These are phyloP conservation scores for Tolypocladium ophioglossoides DNA, from an alignment of 2,329 filamentous ascomycete genomes.

Conservation along the genomic window DNA sequence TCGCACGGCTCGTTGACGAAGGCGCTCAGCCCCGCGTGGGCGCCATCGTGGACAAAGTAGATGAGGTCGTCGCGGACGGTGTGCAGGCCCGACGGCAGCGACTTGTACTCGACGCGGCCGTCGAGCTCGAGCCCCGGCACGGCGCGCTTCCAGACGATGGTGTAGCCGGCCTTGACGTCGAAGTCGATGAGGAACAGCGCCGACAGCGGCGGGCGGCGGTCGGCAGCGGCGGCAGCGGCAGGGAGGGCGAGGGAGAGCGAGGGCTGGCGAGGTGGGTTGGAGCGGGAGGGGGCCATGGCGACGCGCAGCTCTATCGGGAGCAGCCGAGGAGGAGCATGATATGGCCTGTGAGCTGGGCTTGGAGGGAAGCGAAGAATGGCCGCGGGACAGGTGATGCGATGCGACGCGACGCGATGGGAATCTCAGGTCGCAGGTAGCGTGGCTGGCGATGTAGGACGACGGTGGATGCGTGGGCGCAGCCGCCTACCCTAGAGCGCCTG, in stretches of 20 bases:
- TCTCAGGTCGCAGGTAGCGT: no score
- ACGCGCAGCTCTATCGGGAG: conserved; percentile 5
- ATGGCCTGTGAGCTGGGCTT: conserved; percentile 3
- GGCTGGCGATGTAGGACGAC: no score
- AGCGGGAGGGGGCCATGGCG: conserved; percentile 29
- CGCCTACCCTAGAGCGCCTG: no score
- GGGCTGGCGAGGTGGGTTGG: conserved; percentile 26
- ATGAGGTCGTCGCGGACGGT: conserved; percentile 79
- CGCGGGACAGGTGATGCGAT: neutral
- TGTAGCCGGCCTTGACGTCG: conserved; percentile 86
- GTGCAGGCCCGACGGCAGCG: conserved; percentile 85
- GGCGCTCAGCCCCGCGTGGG: conserved; percentile 79
- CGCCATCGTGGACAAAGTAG: conserved; percentile 79
- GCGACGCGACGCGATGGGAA: neutral
- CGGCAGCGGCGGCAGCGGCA: conserved; percentile 18
- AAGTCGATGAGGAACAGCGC: conserved; percentile 86
- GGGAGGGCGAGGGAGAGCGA: conserved; percentile 21
- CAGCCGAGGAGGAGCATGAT: conserved; percentile 17
- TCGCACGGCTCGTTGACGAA: conserved; percentile 78
- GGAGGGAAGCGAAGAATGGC: neutral
- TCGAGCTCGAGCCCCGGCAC: conserved; percentile 63
- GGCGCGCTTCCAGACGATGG: conserved; percentile 78
- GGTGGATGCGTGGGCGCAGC: no score
- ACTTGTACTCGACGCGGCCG: conserved; percentile 91
- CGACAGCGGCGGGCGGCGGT: conserved; percentile 38